These are phyloP conservation scores for Fusarium tupiense DNA, from an alignment of 2,329 filamentous ascomycete species.

Conservation along the genomic window DNA sequence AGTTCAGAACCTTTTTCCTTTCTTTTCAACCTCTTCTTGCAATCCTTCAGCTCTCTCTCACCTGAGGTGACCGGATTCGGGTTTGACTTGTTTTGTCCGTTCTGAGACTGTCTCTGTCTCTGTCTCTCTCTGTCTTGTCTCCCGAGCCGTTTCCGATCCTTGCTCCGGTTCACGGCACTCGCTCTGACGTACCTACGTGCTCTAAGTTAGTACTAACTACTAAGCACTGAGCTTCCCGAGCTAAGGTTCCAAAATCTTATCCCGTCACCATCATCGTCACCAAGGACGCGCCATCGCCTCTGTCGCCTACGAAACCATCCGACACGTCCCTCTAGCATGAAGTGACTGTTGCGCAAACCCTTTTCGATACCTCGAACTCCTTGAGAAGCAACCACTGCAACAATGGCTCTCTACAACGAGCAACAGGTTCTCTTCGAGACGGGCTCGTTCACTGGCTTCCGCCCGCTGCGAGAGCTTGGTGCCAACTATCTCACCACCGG, in stretches of 20 bases:
- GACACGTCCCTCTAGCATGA: conserved; percentile 35
- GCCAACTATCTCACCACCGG: conserved; percentile 69
- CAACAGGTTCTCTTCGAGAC: conserved; percentile 64
- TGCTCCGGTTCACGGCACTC: conserved; percentile 9
- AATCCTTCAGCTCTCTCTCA: conserved; percentile 3
- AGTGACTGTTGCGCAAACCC: conserved; percentile 60
- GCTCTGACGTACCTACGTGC: conserved; percentile 18
- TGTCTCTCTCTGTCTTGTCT: neutral
- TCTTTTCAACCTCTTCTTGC: neutral
- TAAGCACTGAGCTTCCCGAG: conserved; percentile 26
- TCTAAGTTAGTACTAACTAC: neutral
- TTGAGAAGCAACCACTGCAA: conserved; percentile 15
- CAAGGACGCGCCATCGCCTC: conserved; percentile 28
- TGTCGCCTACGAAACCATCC: conserved; percentile 3
- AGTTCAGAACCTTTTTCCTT: neutral
- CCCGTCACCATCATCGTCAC: conserved; percentile 1
- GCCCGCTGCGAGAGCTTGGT: conserved; percentile 61
- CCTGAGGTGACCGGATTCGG: conserved; percentile 17
- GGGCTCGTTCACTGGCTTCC: conserved; percentile 70
- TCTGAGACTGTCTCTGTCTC: conserved; percentile 9
- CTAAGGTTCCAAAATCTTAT: conserved; percentile 16
- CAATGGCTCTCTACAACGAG: conserved; percentile 46
- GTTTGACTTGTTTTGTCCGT: neutral
- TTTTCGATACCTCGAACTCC: conserved; percentile 1
- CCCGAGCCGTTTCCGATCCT: conserved; percentile 12